These are phyloP conservation scores for Pachyrhizus erosus DNA, from an alignment of 306 rosid genomes.

Conservation along the genomic window DNA sequence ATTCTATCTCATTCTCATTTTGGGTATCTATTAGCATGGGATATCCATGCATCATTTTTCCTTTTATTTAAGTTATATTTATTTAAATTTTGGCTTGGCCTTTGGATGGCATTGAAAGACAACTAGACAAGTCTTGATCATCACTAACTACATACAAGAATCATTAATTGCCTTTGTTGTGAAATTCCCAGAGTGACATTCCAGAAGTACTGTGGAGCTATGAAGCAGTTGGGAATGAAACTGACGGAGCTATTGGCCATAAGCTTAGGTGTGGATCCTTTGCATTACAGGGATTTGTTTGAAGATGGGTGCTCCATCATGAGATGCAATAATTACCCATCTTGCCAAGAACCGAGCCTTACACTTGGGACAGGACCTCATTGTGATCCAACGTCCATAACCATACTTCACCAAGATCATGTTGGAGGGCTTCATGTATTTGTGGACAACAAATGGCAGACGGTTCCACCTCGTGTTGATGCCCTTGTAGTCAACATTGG, in stretches of 20 bases:
- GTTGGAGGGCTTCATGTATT: conserved; percentile 82
- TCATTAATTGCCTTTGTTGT: background rate
- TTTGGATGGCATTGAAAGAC: conserved; percentile 19
- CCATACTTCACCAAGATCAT: conserved; percentile 78
- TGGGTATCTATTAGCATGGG: no score
- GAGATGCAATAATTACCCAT: conserved; percentile 84
- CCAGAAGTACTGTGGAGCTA: conserved; percentile 68
- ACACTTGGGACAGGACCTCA: conserved; percentile 84
- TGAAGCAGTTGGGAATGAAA: conserved; percentile 61
- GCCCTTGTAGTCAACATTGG: conserved; percentile 80
- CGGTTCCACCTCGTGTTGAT: conserved; percentile 54
- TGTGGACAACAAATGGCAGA: conserved; percentile 60
- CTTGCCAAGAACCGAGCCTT: conserved; percentile 56
- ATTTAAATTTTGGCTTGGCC: background rate
- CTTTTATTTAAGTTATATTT: background rate
- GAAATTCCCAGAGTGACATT: conserved; percentile 48
- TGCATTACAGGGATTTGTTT: conserved; percentile 56
- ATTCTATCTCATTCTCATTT: no score
- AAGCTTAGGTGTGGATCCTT: conserved; percentile 65
- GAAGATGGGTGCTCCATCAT: conserved; percentile 65
- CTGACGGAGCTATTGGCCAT: conserved; percentile 67
- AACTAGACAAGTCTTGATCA: background rate
- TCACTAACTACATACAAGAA: background rate
- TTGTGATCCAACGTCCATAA: conserved; percentile 78
- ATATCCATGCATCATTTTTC: background rate